Evolutionary conservation across 1,284 basidiomycete species (phyloP).

Genomic region (Exsudoporus floridanus): DNA sequence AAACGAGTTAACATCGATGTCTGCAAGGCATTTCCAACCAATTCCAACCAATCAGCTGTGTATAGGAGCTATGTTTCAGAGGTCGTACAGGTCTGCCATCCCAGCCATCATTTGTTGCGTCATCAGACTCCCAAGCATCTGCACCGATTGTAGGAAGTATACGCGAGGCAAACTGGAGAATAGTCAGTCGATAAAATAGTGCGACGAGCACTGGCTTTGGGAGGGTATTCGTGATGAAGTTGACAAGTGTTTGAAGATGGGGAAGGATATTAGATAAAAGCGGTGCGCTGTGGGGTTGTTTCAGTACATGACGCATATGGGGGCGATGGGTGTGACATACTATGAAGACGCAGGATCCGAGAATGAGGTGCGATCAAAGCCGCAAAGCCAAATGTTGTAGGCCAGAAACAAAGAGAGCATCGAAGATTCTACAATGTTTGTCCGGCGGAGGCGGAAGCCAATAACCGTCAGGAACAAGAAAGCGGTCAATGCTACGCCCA

Average conservation of each 20-base stretch:
- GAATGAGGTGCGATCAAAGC: constrained; percentile 67
- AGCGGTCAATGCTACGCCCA: constrained; percentile 73
- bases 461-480: constrained; percentile 87
- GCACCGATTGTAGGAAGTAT: constrained; percentile 81
- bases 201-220: constrained; percentile 84
- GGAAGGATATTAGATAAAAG: constrained; percentile 75
- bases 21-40: constrained; percentile 40
- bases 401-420: constrained; percentile 84
- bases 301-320: constrained; percentile 9
- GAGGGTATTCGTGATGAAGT: constrained; percentile 78
- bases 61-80: constrained; percentile 1
- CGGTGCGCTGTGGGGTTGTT: constrained; percentile 52
- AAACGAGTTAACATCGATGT: constrained; percentile 72
- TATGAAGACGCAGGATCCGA: constrained; percentile 73
- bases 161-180: constrained; percentile 83
- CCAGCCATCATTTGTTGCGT: constrained; percentile 63
- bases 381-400: constrained; percentile 83
- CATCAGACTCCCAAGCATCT: constrained; percentile 75
- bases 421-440: constrained; percentile 91
- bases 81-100: constrained; percentile 65
- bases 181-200: constrained; percentile 77
- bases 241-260: constrained; percentile 73
- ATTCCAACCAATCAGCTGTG: constrained; percentile 8
- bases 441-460: constrained; percentile 83
- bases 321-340: constrained; percentile 43